Evolutionary conservation across 805 yeast genomes (phyloP).

Genomic region (Teunomyces lycoperdinae): DNA sequence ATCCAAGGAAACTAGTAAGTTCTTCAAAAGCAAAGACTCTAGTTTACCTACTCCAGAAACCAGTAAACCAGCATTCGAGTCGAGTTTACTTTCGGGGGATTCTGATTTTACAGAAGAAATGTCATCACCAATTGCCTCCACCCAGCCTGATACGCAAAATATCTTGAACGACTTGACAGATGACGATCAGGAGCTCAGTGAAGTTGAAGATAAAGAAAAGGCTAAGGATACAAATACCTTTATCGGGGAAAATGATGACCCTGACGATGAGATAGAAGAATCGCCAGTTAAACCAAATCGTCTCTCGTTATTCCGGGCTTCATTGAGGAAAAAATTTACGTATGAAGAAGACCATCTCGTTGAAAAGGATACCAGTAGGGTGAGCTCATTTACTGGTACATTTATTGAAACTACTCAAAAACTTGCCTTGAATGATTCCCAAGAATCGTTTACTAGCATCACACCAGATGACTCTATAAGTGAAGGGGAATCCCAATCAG

Average conservation of each 20-base stretch:
- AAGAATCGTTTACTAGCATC: constrained; percentile 1
- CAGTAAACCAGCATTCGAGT: constrained; percentile 10
- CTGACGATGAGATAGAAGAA: constrained; percentile 39
- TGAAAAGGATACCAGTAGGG: neutral
- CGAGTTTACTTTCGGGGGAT: constrained; percentile 22
- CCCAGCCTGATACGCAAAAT: constrained; percentile 5
- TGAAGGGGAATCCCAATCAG: neutral
- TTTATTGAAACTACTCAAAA: neutral
- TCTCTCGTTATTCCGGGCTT: constrained; percentile 9
- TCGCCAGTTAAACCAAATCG: constrained; percentile 31
- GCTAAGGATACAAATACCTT: neutral
- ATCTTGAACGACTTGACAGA: constrained; percentile 16
- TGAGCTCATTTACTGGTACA: neutral
- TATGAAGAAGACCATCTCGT: constrained; percentile 10
- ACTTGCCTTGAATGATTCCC: neutral
- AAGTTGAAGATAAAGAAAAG: constrained; percentile 1
- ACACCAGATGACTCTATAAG: neutral
- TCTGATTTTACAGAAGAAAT: constrained; percentile 32
- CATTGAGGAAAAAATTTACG: constrained; percentile 22
- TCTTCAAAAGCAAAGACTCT: constrained; percentile 7
- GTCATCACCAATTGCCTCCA: constrained; percentile 22
- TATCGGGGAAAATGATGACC: constrained; percentile 15
- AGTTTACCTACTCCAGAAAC: constrained; percentile 3
- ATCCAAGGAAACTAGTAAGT: constrained; percentile 8
- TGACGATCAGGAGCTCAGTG: constrained; percentile 10